These are phyloP conservation scores for Pseudogymnoascus sp. DNA, from an alignment of 2,329 filamentous ascomycete species.

Conservation along the genomic window DNA sequence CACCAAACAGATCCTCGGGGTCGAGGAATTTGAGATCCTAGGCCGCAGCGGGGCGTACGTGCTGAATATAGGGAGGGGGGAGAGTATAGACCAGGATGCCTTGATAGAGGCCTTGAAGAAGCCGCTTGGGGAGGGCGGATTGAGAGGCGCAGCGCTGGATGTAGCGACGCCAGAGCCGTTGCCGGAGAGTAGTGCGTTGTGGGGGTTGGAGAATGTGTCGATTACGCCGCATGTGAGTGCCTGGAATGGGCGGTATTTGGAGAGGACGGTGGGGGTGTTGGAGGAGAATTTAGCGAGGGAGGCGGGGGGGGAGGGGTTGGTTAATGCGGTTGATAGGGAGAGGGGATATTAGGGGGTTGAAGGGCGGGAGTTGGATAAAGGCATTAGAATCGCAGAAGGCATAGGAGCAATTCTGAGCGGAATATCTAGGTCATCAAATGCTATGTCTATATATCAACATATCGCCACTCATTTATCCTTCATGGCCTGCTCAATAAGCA, in stretches of 20 bases:
- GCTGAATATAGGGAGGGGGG: slow-evolving; percentile 58
- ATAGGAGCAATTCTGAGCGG: neutral
- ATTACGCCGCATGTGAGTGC: slow-evolving; percentile 61
- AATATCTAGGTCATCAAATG: neutral
- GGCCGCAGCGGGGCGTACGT: slow-evolving; percentile 43
- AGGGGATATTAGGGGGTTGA: slow-evolving; percentile 47
- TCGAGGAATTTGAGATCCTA: slow-evolving; percentile 31
- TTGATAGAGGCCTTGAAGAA: slow-evolving; percentile 46
- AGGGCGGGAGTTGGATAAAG: neutral
- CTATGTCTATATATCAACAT: neutral
- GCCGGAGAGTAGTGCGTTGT: slow-evolving; percentile 51
- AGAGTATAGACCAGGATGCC: slow-evolving; percentile 53
- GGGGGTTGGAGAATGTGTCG: slow-evolving; percentile 54
- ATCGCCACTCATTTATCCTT: neutral
- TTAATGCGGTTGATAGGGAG: slow-evolving; percentile 55
- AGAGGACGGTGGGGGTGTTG: slow-evolving; percentile 51
- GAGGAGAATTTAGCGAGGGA: slow-evolving; percentile 47
- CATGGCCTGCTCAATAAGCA: slow-evolving; percentile 4
- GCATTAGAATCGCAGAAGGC: neutral
- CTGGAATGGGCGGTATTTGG: slow-evolving; percentile 44
- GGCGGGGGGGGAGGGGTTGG: slow-evolving; percentile 45
- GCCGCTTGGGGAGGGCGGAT: slow-evolving; percentile 32
- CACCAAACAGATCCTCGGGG: slow-evolving; percentile 35
- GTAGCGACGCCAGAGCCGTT: slow-evolving; percentile 64
- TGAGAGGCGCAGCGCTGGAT: slow-evolving; percentile 58